Evolutionary conservation across 768 basidiomycete species (phyloP).

Genomic region (Hypholoma sublateritium): DNA sequence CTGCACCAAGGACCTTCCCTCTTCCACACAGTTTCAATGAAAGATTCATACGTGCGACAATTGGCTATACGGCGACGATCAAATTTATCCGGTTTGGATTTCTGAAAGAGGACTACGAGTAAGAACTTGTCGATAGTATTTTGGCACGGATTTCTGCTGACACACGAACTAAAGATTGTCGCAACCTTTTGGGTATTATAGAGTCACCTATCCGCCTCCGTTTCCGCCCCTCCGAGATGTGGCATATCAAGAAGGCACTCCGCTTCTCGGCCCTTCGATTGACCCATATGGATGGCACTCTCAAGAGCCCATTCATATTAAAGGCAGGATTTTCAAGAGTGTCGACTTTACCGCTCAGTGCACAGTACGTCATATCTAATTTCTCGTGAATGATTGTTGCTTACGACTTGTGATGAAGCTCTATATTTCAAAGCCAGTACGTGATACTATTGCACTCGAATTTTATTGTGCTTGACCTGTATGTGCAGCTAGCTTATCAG

Average conservation of each 20-base stretch:
- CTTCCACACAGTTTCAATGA: slow-evolving; percentile 41
- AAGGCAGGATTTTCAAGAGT: slow-evolving; percentile 28
- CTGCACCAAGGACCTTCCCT: slow-evolving; percentile 16
- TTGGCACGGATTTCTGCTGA: neutral
- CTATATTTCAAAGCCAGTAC: slow-evolving; percentile 38
- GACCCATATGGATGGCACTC: slow-evolving; percentile 42
- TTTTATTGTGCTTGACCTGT: neutral
- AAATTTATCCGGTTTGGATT: slow-evolving; percentile 28
- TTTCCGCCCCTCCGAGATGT: slow-evolving; percentile 34
- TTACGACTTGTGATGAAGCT: slow-evolving; percentile 22
- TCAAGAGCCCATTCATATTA: slow-evolving; percentile 22
- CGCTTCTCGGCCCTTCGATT: slow-evolving; percentile 32
- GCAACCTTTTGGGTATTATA: slow-evolving; percentile 30
- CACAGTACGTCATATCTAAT: neutral
- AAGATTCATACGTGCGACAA: slow-evolving; percentile 33
- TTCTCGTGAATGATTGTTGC: neutral
- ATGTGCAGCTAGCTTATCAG: slow-evolving; percentile 37
- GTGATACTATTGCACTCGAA: slow-evolving; percentile 5
- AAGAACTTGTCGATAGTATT: neutral
- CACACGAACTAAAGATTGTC: slow-evolving; percentile 22
- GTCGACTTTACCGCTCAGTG: slow-evolving; percentile 13
- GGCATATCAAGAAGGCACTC: slow-evolving; percentile 33
- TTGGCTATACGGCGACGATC: slow-evolving; percentile 35
- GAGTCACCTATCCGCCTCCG: slow-evolving; percentile 28
- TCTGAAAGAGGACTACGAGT: slow-evolving; percentile 32